Percentiles rank a stretch among this genome's conserved stretches.
These are phyloP conservation scores for Pseudogymnoascus pannorum DNA, from an alignment of 2,329 filamentous ascomycete genomes.

Conservation along the genomic window DNA sequence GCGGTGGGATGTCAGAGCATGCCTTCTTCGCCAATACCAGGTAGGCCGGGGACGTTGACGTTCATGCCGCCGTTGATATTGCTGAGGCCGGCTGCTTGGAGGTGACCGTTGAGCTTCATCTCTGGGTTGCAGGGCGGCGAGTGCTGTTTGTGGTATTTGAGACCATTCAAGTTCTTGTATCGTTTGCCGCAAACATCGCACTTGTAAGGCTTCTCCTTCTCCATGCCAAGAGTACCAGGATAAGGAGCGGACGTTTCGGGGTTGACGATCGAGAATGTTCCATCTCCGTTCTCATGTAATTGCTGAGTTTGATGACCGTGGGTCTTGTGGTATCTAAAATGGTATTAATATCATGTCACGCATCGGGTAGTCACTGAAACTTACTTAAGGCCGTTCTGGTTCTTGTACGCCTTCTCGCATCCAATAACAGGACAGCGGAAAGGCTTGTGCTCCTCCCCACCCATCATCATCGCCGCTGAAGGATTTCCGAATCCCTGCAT, in stretches of 20 bases:
- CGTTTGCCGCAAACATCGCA: slow-evolving; percentile 96
- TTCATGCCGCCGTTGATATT: slow-evolving; percentile 29
- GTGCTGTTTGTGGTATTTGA: slow-evolving; percentile 89
- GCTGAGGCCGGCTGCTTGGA: slow-evolving; percentile 28
- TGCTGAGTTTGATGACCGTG: slow-evolving; percentile 97
- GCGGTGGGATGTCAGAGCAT: slow-evolving; percentile 26
- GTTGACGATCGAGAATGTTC: slow-evolving; percentile 96
- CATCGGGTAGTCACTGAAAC: slow-evolving; percentile 20
- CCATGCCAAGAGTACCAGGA: slow-evolving; percentile 96
- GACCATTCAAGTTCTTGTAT: slow-evolving; percentile 97
- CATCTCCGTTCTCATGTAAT: slow-evolving; percentile 91
- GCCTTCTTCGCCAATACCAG: slow-evolving; percentile 49
- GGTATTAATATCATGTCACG: slow-evolving; percentile 13
- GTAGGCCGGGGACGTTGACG: slow-evolving; percentile 37
- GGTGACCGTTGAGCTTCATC: slow-evolving; percentile 42
- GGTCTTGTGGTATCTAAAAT: slow-evolving; percentile 57
- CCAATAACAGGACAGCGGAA: slow-evolving; percentile 97
- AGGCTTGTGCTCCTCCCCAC: slow-evolving; percentile 88
- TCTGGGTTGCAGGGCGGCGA: slow-evolving; percentile 88
- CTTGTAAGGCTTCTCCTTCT: slow-evolving; percentile 98
- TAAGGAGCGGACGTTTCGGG: slow-evolving; percentile 91
- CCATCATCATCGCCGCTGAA: slow-evolving; percentile 46
- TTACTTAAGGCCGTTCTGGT: slow-evolving; percentile 96
- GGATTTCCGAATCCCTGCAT: slow-evolving; percentile 24
- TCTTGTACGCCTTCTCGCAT: slow-evolving; percentile 99